phyloP scores from a whole-genome alignment of 2,329 filamentous ascomycete genomes.

The Gyromitra esculenta region DNA sequence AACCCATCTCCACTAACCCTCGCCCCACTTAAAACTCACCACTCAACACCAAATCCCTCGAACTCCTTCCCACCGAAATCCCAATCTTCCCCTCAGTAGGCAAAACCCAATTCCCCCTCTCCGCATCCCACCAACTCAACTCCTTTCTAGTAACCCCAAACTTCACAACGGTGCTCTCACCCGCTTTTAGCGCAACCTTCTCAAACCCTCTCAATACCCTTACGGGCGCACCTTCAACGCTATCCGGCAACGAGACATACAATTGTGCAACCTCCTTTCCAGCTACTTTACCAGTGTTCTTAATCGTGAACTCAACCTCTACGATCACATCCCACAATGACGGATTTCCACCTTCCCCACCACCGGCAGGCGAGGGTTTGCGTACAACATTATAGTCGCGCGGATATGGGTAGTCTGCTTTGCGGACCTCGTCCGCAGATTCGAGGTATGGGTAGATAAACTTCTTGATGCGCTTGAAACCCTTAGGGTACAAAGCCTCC shows the following conservation, averaged over 20 bases:
- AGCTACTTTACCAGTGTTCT: constrained; percentile 69
- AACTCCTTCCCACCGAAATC: constrained; percentile 62
- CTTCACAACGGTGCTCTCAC: constrained; percentile 66
- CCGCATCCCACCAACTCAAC: constrained; percentile 76
- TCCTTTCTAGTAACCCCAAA: constrained; percentile 74
- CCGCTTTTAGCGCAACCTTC: constrained; percentile 70
- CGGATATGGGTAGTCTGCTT: constrained; percentile 61
- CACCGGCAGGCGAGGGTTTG: constrained; percentile 71
- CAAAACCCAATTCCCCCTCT: constrained; percentile 75
- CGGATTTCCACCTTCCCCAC: constrained; percentile 74
- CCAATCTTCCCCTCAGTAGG: constrained; percentile 62
- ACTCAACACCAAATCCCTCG: constrained; percentile 58
- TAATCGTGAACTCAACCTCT: constrained; percentile 66
- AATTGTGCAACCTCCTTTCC: constrained; percentile 70
- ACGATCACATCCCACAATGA: constrained; percentile 70
- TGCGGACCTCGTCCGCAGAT: constrained; percentile 63
- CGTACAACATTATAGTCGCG: constrained; percentile 67
- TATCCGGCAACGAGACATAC: constrained; percentile 65
- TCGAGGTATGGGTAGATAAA: constrained; percentile 79
- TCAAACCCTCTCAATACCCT: constrained; percentile 77
- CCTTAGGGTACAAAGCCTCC: constrained; percentile 70
- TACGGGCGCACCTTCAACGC: constrained; percentile 66
- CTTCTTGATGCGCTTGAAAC: constrained; percentile 71
- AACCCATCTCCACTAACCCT: background rate
- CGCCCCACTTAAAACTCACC: constrained; percentile 42